A percentile compares a stretch with the other conserved stretches of the same genome.
Evolutionary conservation across 805 yeast species (phyloP).

Genomic region (Tetrapisispora namnaoensis): DNA sequence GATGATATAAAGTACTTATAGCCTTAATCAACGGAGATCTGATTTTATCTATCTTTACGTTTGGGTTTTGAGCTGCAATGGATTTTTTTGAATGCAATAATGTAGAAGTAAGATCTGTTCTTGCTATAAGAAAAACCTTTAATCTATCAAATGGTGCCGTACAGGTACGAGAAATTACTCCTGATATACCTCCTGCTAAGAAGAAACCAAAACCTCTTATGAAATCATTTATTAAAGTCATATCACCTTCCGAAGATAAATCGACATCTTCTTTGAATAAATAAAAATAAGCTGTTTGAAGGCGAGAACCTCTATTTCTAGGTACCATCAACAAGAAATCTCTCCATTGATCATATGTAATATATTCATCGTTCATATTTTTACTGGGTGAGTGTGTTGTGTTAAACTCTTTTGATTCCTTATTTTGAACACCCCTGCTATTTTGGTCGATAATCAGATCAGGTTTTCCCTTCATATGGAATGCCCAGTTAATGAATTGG

Average conservation of each 20-base stretch:
- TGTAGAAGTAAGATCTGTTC: constrained; percentile 71
- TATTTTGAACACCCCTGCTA: not conserved
- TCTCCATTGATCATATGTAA: constrained; percentile 80
- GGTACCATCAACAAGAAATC: constrained; percentile 79
- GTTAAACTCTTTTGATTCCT: not conserved
- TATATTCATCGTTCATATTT: constrained; percentile 41
- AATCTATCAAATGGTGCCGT: constrained; percentile 96
- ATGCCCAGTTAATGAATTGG: constrained; percentile 27
- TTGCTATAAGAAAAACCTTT: constrained; percentile 86
- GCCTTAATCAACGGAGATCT: constrained; percentile 75
- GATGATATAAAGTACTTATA: constrained; percentile 66
- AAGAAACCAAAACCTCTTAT: constrained; percentile 83
- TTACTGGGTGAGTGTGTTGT: not conserved
- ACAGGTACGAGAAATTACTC: constrained; percentile 90
- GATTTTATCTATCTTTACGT: constrained; percentile 35
- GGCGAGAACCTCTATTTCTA: constrained; percentile 62
- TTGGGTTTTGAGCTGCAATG: constrained; percentile 35
- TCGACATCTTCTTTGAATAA: constrained; percentile 66
- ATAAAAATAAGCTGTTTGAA: constrained; percentile 62
- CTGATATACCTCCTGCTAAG: constrained; percentile 90
- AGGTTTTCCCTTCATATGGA: constrained; percentile 6
- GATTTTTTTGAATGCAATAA: constrained; percentile 47
- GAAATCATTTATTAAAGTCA: constrained; percentile 69
- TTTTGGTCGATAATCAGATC: not conserved
- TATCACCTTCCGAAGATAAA: constrained; percentile 85